Conservation (phyloP, 768 basidiomycete genomes). For the Termitomyces sp. region DNA sequence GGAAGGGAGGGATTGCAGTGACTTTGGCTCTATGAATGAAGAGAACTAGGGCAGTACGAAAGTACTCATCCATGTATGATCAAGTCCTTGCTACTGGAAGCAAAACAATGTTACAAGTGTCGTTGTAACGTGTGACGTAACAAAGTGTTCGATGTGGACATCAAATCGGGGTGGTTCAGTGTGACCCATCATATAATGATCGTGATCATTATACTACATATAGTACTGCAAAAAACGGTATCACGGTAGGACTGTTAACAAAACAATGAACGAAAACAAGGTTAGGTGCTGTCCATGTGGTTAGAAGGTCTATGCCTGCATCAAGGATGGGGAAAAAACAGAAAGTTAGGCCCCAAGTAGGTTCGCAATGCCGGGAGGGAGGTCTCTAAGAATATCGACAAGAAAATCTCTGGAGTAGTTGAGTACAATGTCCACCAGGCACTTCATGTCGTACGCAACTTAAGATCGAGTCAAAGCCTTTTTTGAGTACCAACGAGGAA, state of each 20-base stretch:
- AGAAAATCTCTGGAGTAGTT: conserved; percentile 42
- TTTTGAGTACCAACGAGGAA: background rate
- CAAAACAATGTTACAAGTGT: too few species aligned
- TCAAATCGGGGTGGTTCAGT: too few species aligned
- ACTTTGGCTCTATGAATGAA: too few species aligned
- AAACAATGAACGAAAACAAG: conserved; percentile 18
- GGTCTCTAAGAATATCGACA: conserved; percentile 39
- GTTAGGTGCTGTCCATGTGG: conserved; percentile 16
- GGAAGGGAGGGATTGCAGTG: too few species aligned
- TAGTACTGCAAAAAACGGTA: background rate
- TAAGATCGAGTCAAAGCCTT: background rate
- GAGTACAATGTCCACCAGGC: conserved; percentile 46
- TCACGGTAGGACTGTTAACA: conserved; percentile 15
- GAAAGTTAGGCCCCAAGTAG: conserved; percentile 19
- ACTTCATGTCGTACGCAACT: conserved; percentile 62
- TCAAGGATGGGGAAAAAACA: conserved; percentile 12
- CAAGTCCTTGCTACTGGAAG: too few species aligned
- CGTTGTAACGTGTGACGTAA: too few species aligned
- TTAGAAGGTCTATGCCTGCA: conserved; percentile 23
- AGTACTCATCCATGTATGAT: too few species aligned
- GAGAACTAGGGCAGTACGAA: too few species aligned
- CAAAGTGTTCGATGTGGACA: too few species aligned
- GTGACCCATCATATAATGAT: conserved; percentile 50
- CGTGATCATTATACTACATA: background rate
- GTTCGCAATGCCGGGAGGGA: conserved; percentile 30